Percentiles rank a stretch among this genome's conserved stretches.
Conservation (phyloP, 768 basidiomycete genomes). For the Cystoderma amianthinum region DNA sequence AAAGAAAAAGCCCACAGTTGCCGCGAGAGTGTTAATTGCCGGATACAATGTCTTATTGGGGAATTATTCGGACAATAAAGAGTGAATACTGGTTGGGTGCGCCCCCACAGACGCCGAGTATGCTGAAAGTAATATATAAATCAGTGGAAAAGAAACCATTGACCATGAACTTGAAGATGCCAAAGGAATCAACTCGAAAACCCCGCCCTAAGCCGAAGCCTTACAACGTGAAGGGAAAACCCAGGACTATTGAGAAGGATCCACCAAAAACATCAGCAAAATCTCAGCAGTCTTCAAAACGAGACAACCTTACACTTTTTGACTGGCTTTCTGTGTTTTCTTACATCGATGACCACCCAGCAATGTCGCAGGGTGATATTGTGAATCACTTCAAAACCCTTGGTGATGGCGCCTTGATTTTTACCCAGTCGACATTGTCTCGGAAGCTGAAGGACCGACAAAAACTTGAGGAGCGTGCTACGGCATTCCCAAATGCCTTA, state of each 20-base stretch:
- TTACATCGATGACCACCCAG: slow-evolving; percentile 12
- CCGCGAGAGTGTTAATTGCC: too few species aligned
- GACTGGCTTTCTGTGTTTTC: slow-evolving; percentile 18
- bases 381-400: slow-evolving; percentile 10
- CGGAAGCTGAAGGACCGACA: background rate
- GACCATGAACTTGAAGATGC: too few species aligned
- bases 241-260: background rate
- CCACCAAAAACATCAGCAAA: background rate
- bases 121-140: too few species aligned
- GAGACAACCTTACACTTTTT: slow-evolving; percentile 12
- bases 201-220: background rate
- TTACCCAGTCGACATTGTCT: slow-evolving; percentile 18
- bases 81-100: too few species aligned
- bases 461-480: slow-evolving; percentile 6
- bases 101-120: too few species aligned
- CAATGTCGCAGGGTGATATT: slow-evolving; percentile 11
- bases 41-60: too few species aligned
- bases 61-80: too few species aligned
- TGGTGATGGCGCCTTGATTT: slow-evolving; percentile 11
- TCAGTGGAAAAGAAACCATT: too few species aligned
- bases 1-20: too few species aligned
- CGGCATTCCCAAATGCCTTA: slow-evolving; percentile 15
- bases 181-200: background rate
- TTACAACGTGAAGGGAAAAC: background rate
- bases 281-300: background rate